Evolutionary conservation across 2,329 filamentous ascomycete species (phyloP), one percentile per base, ranked within the genome.

Genomic region (Monosporascus sp.): DNA sequence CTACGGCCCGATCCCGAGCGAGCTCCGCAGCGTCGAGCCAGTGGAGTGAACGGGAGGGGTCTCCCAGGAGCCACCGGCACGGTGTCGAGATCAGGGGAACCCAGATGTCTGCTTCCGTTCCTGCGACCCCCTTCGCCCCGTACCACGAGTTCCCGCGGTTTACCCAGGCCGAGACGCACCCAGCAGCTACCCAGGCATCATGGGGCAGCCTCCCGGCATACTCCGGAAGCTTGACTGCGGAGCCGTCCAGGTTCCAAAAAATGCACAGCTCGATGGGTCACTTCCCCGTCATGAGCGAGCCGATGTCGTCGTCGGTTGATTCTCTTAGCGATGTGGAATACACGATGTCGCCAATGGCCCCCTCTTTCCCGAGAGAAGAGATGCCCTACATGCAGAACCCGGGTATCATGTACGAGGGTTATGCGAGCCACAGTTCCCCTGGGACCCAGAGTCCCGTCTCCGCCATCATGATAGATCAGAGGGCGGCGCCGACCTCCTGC

Each of bases 291-390:
- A 69, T 79, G 56, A 71, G 70, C 49, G 78, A 80, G 31, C 72
- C 75, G 46, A 70, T 83, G 31, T 79, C 79, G 1, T 75, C 78
- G 0, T 80, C 80, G 0, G 72, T 82, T 52, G 82, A 84, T 58
- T 79, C 82, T 2, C 73, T 85, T 51, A 84, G 80, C 63, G 82
- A 85, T 25, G 76, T 80, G 54, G 82, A 85, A 62, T 85, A 85
- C 49, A 59, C 62, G 69, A 57, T 83, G 72, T 77, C 77, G 56
- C 69, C 80, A 8, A 73, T 85, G 58, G 77, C 75, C 65, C 81
- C 83, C 50, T 72, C 76, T 2, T 79, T 76, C 56, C 70, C 70
- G 2, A 64, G 79, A 57, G 81, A 85, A 27, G 81, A 85, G 20
- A 69, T 82, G 24, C 72, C 77, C 3, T 83, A 78, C 60, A 70